These are phyloP conservation scores for Pichia membranifaciens DNA, from an alignment of 805 yeast species.

Conservation along the genomic window DNA sequence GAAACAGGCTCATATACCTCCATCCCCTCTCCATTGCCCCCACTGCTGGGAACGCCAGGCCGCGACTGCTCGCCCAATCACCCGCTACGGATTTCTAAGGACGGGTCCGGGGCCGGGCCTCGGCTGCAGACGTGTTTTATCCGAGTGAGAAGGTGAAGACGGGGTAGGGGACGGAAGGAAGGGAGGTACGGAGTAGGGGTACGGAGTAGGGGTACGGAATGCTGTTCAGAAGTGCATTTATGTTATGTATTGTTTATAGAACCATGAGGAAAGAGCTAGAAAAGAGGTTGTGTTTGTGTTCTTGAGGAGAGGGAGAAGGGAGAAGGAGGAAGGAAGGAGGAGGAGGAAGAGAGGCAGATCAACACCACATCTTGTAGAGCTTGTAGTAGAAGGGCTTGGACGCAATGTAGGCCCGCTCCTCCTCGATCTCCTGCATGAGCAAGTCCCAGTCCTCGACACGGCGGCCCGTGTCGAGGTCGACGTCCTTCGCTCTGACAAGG, in stretches of 20 bases:
- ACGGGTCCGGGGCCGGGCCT: background rate
- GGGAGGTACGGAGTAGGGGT: no score
- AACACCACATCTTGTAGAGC: slow-evolving; percentile 55
- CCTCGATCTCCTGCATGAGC: slow-evolving; percentile 50
- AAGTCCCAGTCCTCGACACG: slow-evolving; percentile 53
- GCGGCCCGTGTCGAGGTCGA: slow-evolving; percentile 62
- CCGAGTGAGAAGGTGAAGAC: background rate
- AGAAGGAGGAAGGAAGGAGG: background rate
- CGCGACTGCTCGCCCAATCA: slow-evolving; percentile 1
- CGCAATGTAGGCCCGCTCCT: slow-evolving; percentile 46
- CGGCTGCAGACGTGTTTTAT: background rate
- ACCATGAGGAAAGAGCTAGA: no score
- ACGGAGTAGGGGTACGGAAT: no score
- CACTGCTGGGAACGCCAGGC: no score
- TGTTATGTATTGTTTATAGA: no score
- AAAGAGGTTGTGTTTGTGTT: no score
- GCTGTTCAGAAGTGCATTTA: no score
- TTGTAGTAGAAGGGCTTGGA: slow-evolving; percentile 44
- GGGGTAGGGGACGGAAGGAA: no score
- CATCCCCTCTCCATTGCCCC: background rate
- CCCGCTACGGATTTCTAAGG: background rate
- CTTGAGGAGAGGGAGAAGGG: no score
- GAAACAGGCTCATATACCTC: background rate
- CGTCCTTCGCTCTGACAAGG: slow-evolving; percentile 40
- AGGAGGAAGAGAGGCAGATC: slow-evolving; percentile 4